phyloP scores from a whole-genome alignment of 1,284 basidiomycete species.

The Cryptococcus sp. region DNA sequence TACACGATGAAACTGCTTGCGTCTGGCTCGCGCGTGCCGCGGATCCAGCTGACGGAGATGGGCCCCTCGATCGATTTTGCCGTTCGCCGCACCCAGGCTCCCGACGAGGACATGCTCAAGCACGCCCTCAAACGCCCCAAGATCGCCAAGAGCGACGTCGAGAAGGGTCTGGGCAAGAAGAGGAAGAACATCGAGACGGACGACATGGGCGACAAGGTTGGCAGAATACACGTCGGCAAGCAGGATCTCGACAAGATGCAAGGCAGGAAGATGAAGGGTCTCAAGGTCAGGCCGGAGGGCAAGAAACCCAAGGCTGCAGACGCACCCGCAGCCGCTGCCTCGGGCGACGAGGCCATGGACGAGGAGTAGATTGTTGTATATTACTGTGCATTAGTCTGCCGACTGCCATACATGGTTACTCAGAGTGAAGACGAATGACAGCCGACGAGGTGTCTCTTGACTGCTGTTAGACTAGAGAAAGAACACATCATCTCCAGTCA shows the following conservation, averaged over 20 bases:
- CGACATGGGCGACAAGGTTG: conserved; percentile 96
- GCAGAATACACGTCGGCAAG: conserved; percentile 82
- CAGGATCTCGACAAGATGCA: conserved; percentile 88
- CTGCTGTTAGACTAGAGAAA: no score
- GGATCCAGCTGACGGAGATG: conserved; percentile 81
- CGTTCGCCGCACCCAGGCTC: conserved; percentile 71
- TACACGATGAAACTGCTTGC: conserved; percentile 77
- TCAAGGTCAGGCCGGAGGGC: conserved; percentile 34
- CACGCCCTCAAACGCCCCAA: conserved; percentile 81
- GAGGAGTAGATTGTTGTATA: conserved; percentile 22
- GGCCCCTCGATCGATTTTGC: conserved; percentile 87
- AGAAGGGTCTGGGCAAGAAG: conserved; percentile 87
- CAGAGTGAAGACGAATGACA: no score
- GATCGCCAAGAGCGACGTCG: conserved; percentile 78
- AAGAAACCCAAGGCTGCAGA: conserved; percentile 24
- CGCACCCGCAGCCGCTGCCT: conserved; percentile 24
- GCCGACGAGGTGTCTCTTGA: no score
- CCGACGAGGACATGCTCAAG: conserved; percentile 78
- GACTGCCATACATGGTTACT: no score
- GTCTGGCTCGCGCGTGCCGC: conserved; percentile 72
- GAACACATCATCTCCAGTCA: no score
- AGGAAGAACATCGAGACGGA: conserved; percentile 94
- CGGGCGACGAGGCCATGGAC: conserved; percentile 22
- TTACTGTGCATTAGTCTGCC: conserved; percentile 4
- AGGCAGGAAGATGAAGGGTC: conserved; percentile 56